A percentile compares a stretch with the other conserved stretches of the same genome.
Evolutionary conservation across 1,284 basidiomycete species (phyloP).

Genomic region (Microbotryum lychnidis-dioicae): DNA sequence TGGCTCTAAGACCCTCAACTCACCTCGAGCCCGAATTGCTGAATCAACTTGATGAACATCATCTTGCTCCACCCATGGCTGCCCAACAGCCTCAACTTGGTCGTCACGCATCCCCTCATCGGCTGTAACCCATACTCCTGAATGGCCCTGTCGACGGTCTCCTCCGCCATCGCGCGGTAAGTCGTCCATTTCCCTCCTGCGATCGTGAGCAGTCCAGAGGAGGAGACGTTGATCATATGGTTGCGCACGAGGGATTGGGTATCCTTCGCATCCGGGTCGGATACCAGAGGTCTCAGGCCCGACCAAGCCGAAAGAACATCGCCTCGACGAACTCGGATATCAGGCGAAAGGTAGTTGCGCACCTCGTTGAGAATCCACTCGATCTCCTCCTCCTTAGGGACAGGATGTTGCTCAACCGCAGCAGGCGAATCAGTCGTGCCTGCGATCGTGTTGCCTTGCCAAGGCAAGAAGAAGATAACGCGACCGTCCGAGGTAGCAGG

Average conservation of each 20-base stretch:
- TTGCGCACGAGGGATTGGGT: slow-evolving; percentile 87
- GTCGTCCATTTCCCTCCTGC: slow-evolving; percentile 99
- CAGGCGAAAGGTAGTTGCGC: slow-evolving; percentile 74
- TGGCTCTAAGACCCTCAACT: slow-evolving; percentile 30
- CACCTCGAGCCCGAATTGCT: slow-evolving; percentile 53
- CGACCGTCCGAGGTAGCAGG: slow-evolving; percentile 92
- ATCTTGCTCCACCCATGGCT: slow-evolving; percentile 89
- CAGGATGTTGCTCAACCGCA: slow-evolving; percentile 66
- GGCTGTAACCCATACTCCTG: slow-evolving; percentile 64
- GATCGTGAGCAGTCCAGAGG: slow-evolving; percentile 80
- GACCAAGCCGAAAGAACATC: slow-evolving; percentile 96
- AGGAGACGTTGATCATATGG: slow-evolving; percentile 82
- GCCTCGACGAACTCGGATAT: slow-evolving; percentile 88
- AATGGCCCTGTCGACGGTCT: slow-evolving; percentile 84
- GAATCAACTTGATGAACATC: slow-evolving; percentile 95
- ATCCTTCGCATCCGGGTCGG: slow-evolving; percentile 68
- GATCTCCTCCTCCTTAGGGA: slow-evolving; percentile 86
- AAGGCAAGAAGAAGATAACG: slow-evolving; percentile 97
- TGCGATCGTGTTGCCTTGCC: slow-evolving; percentile 96
- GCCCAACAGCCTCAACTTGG: slow-evolving; percentile 75
- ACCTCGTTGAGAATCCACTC: slow-evolving; percentile 94
- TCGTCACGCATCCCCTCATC: slow-evolving; percentile 59
- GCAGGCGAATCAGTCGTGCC: slow-evolving; percentile 90
- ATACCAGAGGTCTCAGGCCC: slow-evolving; percentile 80
- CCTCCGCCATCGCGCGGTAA: slow-evolving; percentile 91